Conservation (phyloP, 1,284 basidiomycete species). For the Pseudozyma thailandica region DNA sequence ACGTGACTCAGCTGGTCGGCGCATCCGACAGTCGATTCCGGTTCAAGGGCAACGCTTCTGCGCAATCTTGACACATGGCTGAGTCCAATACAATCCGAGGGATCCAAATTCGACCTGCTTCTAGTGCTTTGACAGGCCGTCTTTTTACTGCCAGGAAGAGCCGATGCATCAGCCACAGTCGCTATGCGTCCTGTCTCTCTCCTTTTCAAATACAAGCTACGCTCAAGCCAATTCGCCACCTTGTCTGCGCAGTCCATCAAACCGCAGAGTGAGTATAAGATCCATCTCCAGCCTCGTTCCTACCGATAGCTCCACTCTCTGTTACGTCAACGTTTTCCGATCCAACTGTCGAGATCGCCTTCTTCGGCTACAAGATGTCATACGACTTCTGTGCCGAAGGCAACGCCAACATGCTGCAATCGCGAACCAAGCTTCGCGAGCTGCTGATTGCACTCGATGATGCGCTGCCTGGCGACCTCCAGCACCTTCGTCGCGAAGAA, state of each 20-base stretch:
- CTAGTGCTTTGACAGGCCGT: too few species aligned
- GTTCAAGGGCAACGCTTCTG: too few species aligned
- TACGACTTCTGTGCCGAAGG: constrained; percentile 15
- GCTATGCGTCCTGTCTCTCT: neutral
- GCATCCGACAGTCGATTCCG: too few species aligned
- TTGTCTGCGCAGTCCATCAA: neutral
- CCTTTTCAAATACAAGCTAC: neutral
- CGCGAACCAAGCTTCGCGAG: constrained; percentile 17
- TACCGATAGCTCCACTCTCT: too few species aligned
- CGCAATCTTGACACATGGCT: too few species aligned
- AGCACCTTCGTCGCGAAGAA: constrained; percentile 18
- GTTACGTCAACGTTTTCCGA: too few species aligned
- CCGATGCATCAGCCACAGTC: neutral
- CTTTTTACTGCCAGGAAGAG: too few species aligned
- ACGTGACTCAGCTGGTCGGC: constrained; percentile 1
- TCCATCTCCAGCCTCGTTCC: too few species aligned
- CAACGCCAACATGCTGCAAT: constrained; percentile 5
- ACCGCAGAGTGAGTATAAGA: neutral
- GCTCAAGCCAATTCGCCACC: constrained; percentile 1
- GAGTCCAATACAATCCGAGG: too few species aligned
- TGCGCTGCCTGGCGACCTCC: constrained; percentile 8
- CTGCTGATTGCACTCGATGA: constrained; percentile 17
- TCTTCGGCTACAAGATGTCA: neutral
- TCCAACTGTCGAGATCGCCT: neutral
- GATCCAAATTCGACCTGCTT: too few species aligned